Percentiles rank a stretch among this genome's conserved stretches.
Conservation (phyloP, 495 filamentous ascomycete genomes). For the Penicillium angulare region DNA sequence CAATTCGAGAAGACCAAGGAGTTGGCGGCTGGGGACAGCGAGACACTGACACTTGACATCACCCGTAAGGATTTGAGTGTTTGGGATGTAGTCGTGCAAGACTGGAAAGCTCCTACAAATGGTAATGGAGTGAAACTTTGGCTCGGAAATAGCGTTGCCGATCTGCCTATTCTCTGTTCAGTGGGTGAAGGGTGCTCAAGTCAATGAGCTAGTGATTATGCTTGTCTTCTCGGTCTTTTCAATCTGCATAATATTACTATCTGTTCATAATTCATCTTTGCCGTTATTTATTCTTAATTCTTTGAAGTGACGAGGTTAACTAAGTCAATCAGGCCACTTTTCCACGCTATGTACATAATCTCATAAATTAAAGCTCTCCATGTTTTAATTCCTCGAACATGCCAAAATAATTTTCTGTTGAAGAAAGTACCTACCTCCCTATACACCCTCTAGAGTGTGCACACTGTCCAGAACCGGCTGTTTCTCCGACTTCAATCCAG, state of each 20-base stretch:
- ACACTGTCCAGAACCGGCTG: neutral
- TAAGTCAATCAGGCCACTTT: neutral
- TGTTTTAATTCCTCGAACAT: too few species aligned
- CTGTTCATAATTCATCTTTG: neutral
- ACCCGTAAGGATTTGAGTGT: slow-evolving; percentile 68
- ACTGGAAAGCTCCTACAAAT: slow-evolving; percentile 60
- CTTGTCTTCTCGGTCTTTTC: too few species aligned
- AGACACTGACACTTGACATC: slow-evolving; percentile 52
- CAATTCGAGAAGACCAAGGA: slow-evolving; percentile 77
- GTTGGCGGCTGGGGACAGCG: slow-evolving; percentile 61
- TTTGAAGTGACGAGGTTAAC: neutral
- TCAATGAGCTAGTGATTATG: slow-evolving; percentile 10
- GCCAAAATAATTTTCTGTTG: too few species aligned
- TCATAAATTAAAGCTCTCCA: neutral
- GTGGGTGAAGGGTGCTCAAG: slow-evolving; percentile 28
- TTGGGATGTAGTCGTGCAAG: slow-evolving; percentile 68
- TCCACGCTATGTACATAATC: neutral
- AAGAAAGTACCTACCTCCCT: too few species aligned
- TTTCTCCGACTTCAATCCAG: slow-evolving; percentile 34
- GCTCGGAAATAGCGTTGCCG: slow-evolving; percentile 46
- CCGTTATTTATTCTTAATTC: neutral
- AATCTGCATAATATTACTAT: neutral
- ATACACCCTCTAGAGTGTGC: neutral
- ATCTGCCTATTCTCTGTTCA: slow-evolving; percentile 41
- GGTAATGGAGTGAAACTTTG: slow-evolving; percentile 42